Evolutionary conservation across 1,284 basidiomycete species (phyloP).

Genomic region (Leccinum pachyderme): DNA sequence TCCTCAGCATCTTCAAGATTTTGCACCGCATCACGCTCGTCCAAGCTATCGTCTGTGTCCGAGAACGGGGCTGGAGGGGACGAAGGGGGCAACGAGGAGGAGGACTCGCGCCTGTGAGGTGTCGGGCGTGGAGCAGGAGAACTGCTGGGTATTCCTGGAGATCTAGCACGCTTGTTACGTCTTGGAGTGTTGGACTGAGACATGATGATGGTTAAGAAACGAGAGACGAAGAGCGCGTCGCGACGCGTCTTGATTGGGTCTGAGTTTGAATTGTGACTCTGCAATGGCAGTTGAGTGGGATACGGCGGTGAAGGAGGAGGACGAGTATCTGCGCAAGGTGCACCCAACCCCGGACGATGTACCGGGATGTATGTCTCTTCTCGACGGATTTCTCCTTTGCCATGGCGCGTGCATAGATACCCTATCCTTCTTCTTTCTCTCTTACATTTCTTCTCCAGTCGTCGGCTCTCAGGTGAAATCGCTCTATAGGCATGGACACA

Average conservation of each 20-base stretch:
- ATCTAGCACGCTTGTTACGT: constrained; percentile 62
- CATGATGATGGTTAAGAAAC: constrained; percentile 14
- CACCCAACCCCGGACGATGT: constrained; percentile 79
- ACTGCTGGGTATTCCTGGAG: constrained; percentile 49
- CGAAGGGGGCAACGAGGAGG: constrained; percentile 76
- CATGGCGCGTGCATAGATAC: constrained; percentile 49
- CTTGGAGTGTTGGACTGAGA: constrained; percentile 40
- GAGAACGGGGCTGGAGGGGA: constrained; percentile 83
- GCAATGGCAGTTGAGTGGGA: constrained; percentile 46
- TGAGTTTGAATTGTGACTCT: constrained; percentile 31
- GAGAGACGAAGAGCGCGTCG: constrained; percentile 30
- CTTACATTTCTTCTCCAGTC: constrained; percentile 44
- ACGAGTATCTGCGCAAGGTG: constrained; percentile 54
- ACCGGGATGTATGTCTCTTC: constrained; percentile 74
- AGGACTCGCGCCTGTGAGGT: constrained; percentile 53
- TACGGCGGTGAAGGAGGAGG: constrained; percentile 61
- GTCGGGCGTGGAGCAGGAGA: constrained; percentile 52
- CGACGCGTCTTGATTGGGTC: constrained; percentile 31
- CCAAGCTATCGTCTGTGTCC: constrained; percentile 81
- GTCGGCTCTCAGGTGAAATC: constrained; percentile 81
- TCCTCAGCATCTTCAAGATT: constrained; percentile 71
- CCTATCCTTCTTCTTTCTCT: constrained; percentile 7
- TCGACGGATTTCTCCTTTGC: constrained; percentile 80
- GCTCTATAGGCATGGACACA: constrained; percentile 83
- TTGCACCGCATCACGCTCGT: constrained; percentile 72